Base-by-base conservation (phyloP, 208 protist species). In the Leishmania martiniquensis region DNA sequence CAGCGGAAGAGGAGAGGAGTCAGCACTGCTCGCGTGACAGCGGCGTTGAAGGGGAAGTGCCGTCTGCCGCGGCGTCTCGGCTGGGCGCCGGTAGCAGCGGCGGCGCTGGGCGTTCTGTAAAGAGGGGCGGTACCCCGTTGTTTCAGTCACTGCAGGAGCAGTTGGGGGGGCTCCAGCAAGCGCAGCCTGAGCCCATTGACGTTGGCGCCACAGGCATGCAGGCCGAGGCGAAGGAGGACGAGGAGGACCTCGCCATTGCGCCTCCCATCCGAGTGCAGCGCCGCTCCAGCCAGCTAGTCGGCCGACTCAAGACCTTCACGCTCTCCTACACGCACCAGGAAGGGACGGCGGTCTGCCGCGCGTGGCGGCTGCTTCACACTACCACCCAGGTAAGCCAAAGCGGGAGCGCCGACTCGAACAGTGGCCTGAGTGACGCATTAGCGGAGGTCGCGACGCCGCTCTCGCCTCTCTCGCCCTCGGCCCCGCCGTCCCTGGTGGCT, bases 241-340 rank as follows among this genome's bases (percentile, higher is more conserved):
- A 69, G 29, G 49, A 76, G 12, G 77, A 72, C 34, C 25, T 29
- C 51, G 54, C 59, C 13, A 65, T 80, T 10, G 47, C 42, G 4
- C 17, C 78, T n/a, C 76, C 85, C 4, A 75, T 84, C 34, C 85
- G 80, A n/a, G 62, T 84, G 9, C 77, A 79, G 20, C 83, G 84
- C 54, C 47, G 49, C 12, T 32, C 72, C 7, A 79, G 66, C 52
- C 45, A 81, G 42, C 75, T 89, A 20, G 70, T 82, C 12, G 83
- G 80, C 49, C 79, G 80, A 25, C 57, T 88, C 59, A 96, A 95
- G 79, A 89, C 84, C 47, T 94, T 93, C 82, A 66, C 88, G 20
- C 81, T 96, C 68, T 87, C 85, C 39, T 86, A 92, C 71, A 77
- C 85, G 1, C 93, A 96, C 80, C 77, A 82, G 51, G 90, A 96